A percentile compares a stretch with the other conserved stretches of the same genome.
Evolutionary conservation across 2,329 filamentous ascomycete genomes (phyloP).

Genomic region (Xylaria digitata): DNA sequence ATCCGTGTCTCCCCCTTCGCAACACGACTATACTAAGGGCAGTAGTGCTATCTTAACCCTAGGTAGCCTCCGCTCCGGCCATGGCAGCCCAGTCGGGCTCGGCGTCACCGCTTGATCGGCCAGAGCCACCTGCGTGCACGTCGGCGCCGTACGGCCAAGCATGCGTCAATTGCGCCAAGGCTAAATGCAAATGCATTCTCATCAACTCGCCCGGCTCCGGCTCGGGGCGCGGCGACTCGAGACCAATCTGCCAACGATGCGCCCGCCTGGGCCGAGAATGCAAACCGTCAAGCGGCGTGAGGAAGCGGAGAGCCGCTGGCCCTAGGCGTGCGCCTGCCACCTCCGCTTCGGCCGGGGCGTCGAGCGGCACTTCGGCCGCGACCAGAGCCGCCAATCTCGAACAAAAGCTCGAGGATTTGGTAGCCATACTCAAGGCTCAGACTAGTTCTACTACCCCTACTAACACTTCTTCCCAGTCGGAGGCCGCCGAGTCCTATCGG

Average conservation of each 20-base stretch:
- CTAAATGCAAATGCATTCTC: slow-evolving; percentile 59
- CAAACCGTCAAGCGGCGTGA: slow-evolving; percentile 52
- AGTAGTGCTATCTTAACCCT: too few species aligned
- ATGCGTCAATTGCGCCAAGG: slow-evolving; percentile 56
- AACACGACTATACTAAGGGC: neutral
- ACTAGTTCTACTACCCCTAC: slow-evolving; percentile 25
- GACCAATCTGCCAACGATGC: slow-evolving; percentile 54
- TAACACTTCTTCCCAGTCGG: slow-evolving; percentile 2
- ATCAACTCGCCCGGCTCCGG: slow-evolving; percentile 37
- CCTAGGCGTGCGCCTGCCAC: slow-evolving; percentile 19
- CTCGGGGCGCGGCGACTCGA: slow-evolving; percentile 18
- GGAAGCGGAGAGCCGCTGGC: slow-evolving; percentile 44
- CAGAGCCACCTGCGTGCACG: slow-evolving; percentile 34
- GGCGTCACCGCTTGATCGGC: slow-evolving; percentile 8
- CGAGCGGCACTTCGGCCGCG: slow-evolving; percentile 25
- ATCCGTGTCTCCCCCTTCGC: slow-evolving; percentile 17
- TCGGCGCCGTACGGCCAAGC: slow-evolving; percentile 56
- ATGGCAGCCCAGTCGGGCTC: slow-evolving; percentile 25
- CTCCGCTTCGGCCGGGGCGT: slow-evolving; percentile 11
- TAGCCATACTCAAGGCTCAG: slow-evolving; percentile 47
- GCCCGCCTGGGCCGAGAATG: slow-evolving; percentile 56
- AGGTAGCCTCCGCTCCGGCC: slow-evolving; percentile 5
- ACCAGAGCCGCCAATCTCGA: slow-evolving; percentile 45
- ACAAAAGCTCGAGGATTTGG: slow-evolving; percentile 49
- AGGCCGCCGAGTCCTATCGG: neutral